Conservation (phyloP, 106 monocot species). For the Amphibolis antarctica region DNA sequence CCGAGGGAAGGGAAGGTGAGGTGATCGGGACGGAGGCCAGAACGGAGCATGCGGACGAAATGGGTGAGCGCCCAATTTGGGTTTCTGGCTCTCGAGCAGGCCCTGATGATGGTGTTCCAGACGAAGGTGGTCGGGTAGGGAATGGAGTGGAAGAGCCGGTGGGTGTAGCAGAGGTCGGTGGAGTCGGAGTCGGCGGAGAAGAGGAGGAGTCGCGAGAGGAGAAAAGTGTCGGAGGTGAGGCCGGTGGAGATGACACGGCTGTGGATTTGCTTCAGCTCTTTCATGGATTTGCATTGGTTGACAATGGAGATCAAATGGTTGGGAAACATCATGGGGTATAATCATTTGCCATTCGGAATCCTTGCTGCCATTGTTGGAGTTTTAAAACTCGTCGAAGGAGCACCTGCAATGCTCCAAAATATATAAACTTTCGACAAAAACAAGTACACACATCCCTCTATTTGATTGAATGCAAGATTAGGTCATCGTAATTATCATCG, state of each 20-base stretch:
- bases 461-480: too few species aligned
- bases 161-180: slow-evolving; percentile 29
- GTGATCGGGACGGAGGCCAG: slow-evolving; percentile 8
- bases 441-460: too few species aligned
- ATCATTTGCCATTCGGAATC: too few species aligned
- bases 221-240: background rate
- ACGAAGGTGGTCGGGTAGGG: slow-evolving; percentile 27
- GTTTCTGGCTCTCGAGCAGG: slow-evolving; percentile 32
- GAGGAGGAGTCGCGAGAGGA: slow-evolving; percentile 39
- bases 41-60: slow-evolving; percentile 11
- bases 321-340: too few species aligned
- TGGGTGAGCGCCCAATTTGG: slow-evolving; percentile 23
- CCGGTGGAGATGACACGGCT: slow-evolving; percentile 30
- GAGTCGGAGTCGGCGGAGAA: slow-evolving; percentile 39
- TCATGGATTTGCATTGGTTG: slow-evolving; percentile 20
- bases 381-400: too few species aligned
- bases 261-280: slow-evolving; percentile 36
- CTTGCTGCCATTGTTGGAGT: too few species aligned
- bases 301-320: slow-evolving; percentile 3
- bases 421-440: too few species aligned
- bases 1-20: slow-evolving; percentile 19
- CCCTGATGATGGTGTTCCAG: slow-evolving; percentile 54
- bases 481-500: too few species aligned
- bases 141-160: slow-evolving; percentile 18
- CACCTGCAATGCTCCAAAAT: too few species aligned